Evolutionary conservation across 768 basidiomycete genomes (phyloP), one percentile per base, ranked within the genome.

Genomic region (Termitomyces sp.): DNA sequence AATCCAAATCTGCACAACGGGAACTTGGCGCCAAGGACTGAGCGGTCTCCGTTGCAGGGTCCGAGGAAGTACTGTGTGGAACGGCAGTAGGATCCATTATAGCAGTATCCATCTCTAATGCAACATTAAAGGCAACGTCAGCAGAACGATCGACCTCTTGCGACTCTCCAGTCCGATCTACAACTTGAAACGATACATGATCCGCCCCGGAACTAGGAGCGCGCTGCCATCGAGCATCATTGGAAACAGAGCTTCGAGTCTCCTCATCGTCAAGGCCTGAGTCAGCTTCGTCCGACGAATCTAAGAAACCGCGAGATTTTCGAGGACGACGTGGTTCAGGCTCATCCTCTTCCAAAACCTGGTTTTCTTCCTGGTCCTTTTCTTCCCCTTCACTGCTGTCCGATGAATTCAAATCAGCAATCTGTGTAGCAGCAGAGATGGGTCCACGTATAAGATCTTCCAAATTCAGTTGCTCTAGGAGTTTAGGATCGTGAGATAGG

Each of bases 381-480:
- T 55, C 55, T 27, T 78, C 79, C 22, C 76, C 73, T 16, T 74
- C 72, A 37, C 74, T 72, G 16, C 71, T 74, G 47, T 76, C 78
- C 55, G 73, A 72, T 13, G 74, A 72, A 9, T 71, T 67, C 18
- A 77, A 69, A 42, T 79, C 70, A 12, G 70, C 68, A 36, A 65
- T 69, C 3, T 68, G 66, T 10, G 67, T 49, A 6, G 53, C 48
- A 50, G 69, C 62, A 18, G 66, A 34, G 14, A 61, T 67, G n/a
- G 75, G 76, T 20, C 77, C 77, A 57, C 71, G 72, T 29, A 79
- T 71, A 37, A 79, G 57, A 36, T 65, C 69, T 49, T 75, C 72
- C 20, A 77, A 57, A 55, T 77, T 71, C 24, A 67, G 52, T 60
- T 73, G 64, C 60, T 66, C 64, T 57, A 70, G 64, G 50, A 61